Evolutionary conservation across 306 rosid genomes (phyloP), one percentile per base, ranked within the genome.

Genomic region (Cercis canadensis): DNA sequence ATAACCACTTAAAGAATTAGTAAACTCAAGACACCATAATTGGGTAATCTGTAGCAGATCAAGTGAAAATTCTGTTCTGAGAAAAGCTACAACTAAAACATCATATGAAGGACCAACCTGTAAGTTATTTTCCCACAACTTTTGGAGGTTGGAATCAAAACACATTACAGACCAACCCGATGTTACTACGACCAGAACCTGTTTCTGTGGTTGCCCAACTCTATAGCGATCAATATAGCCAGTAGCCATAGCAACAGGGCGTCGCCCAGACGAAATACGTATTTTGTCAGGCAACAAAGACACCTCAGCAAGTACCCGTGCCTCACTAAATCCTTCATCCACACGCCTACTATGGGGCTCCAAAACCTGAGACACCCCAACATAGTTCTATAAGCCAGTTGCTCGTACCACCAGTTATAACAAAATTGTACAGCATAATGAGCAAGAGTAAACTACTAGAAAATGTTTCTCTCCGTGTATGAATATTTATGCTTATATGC

Each of bases 111-210:
- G 60, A 62, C 85, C 61, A 59, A 89, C 99, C 97, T 95, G 99
- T 78, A 95, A 82, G 80, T 86, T 92, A 50, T 81, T 84, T 74
- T 95, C 97, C 99, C 99, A 95, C 52, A 95, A 78, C 89, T 87
- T 91, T 8, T 81, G 83, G 73, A 89, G 96, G 81, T 95, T 95
- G 73, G 96, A 91, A 80, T 95, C 99, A 14, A 91, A 95, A 79
- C 99, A 95, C 99, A 95, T 87, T 16, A 95, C 92, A 11, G 87
- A 89, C 99, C 99, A 95, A 69, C 93, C 99, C 0, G 97, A 92
- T 5, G 99, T 95, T 46, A 95, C 97, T 14, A 91, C 99, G 7
- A 95, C 97, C 67, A 91, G 81, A 78, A 95, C 99, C 77, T 86
- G 96, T 67, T 89, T 89, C 61, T 78, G 87, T 0, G 83, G 87